Conservation (phyloP, 106 monocot species). For the Gastrodia elata region DNA sequence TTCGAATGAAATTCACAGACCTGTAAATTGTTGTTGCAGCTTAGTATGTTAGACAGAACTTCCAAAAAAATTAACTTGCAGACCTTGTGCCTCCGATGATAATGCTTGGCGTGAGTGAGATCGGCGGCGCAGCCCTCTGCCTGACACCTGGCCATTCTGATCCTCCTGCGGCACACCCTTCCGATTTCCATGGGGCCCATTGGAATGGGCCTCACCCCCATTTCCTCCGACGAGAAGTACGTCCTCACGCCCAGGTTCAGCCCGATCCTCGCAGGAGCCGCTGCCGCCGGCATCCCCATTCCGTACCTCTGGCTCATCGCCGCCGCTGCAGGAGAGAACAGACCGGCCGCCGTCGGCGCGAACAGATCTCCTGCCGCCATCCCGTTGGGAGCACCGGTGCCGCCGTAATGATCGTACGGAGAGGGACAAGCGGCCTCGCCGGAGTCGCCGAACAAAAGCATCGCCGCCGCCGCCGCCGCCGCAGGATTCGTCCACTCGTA, state of each 20-base stretch:
- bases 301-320: slow-evolving; percentile 10
- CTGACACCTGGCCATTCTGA: slow-evolving; percentile 46
- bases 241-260: slow-evolving; percentile 29
- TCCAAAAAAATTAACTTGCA: too few species aligned
- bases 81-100: slow-evolving; percentile 82
- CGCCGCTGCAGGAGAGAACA: slow-evolving; percentile 7
- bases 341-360: not conserved
- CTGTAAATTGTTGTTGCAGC: too few species aligned
- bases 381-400: not conserved
- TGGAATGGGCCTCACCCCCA: slow-evolving; percentile 9
- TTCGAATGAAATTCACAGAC: slow-evolving; percentile 71
- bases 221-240: slow-evolving; percentile 30
- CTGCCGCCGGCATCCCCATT: slow-evolving; percentile 8
- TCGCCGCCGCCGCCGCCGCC: slow-evolving; percentile 17
- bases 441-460: slow-evolving; percentile 16
- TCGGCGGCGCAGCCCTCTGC: slow-evolving; percentile 66
- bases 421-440: not conserved
- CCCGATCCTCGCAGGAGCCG: slow-evolving; percentile 21
- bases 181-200: slow-evolving; percentile 14
- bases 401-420: slow-evolving; percentile 12
- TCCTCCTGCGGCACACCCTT: slow-evolving; percentile 22
- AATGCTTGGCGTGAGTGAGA: slow-evolving; percentile 62
- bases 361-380: not conserved
- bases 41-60: too few species aligned
- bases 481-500: slow-evolving; percentile 26